Conservation (phyloP, 2,329 filamentous ascomycete genomes). For the Pseudogymnoascus sp. region DNA sequence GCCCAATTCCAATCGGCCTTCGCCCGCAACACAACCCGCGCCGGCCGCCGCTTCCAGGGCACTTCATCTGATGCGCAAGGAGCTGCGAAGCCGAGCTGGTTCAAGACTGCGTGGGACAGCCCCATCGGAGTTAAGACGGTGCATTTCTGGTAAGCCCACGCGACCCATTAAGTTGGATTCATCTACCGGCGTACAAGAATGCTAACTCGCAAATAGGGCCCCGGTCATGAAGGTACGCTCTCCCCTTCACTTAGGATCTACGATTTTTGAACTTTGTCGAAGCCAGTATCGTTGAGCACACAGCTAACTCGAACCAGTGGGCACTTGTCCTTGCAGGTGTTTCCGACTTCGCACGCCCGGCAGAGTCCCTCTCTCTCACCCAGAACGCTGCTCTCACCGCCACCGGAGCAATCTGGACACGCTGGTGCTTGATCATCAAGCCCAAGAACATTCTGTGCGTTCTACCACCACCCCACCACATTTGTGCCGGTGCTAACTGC, state of each 20-base stretch:
- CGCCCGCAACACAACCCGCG: slow-evolving; percentile 16
- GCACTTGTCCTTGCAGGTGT: slow-evolving; percentile 84
- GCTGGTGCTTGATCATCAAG: slow-evolving; percentile 97
- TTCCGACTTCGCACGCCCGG: slow-evolving; percentile 83
- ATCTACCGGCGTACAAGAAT: slow-evolving; percentile 7
- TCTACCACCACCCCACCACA: slow-evolving; percentile 10
- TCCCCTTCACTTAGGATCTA: neutral
- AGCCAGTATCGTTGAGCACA: neutral
- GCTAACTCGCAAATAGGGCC: slow-evolving; percentile 50
- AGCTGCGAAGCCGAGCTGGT: slow-evolving; percentile 44
- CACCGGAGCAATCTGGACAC: slow-evolving; percentile 94
- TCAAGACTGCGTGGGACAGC: slow-evolving; percentile 77
- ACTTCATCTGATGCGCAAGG: slow-evolving; percentile 45
- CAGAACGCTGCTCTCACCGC: slow-evolving; percentile 86
- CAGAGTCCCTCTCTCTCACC: slow-evolving; percentile 83
- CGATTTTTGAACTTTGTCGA: neutral
- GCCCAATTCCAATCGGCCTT: slow-evolving; percentile 45
- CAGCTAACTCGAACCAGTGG: slow-evolving; percentile 52
- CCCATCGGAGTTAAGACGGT: slow-evolving; percentile 83
- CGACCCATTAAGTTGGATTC: neutral
- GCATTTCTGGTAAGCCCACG: slow-evolving; percentile 75
- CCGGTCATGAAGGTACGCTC: slow-evolving; percentile 74
- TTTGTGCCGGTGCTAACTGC: neutral
- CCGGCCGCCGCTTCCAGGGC: slow-evolving; percentile 62
- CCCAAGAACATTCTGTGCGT: slow-evolving; percentile 82